Percentiles rank a stretch among this genome's conserved stretches.
Evolutionary conservation across 768 basidiomycete genomes (phyloP).

Genomic region (Hysterangium stoloniferum): DNA sequence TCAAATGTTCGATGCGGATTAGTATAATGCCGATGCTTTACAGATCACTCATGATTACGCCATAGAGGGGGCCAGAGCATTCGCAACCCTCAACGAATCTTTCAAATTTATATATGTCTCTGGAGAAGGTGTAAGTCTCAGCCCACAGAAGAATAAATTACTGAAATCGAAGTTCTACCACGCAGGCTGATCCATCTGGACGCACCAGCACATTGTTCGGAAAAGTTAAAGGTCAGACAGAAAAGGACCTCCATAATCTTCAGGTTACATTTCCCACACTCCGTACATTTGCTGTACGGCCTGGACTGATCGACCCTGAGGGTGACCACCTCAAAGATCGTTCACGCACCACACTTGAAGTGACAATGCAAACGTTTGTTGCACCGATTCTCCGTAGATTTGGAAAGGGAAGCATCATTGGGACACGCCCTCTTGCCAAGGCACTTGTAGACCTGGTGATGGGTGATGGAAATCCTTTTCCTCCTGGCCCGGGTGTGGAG

Average conservation of each 20-base stretch:
- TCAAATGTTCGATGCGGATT: background rate
- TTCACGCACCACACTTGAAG: constrained; percentile 1
- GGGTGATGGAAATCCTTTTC: constrained; percentile 20
- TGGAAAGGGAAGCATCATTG: constrained; percentile 14
- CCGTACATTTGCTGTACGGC: background rate
- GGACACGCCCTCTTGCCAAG: constrained; percentile 17
- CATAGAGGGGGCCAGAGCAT: constrained; percentile 20
- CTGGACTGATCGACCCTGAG: background rate
- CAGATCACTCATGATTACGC: constrained; percentile 23
- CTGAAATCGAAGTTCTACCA: background rate
- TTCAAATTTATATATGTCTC: constrained; percentile 23
- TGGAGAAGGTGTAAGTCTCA: constrained; percentile 10
- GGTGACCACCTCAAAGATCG: background rate
- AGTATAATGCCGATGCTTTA: constrained; percentile 19
- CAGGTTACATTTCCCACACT: background rate
- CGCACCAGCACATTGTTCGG: constrained; percentile 17
- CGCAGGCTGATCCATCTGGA: constrained; percentile 20
- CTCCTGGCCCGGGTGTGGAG: constrained; percentile 18
- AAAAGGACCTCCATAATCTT: constrained; percentile 16
- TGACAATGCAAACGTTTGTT: background rate
- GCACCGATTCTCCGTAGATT: constrained; percentile 5
- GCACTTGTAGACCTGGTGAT: constrained; percentile 19
- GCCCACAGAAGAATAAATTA: background rate
- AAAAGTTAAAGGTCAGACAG: constrained; percentile 21
- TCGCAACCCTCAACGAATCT: constrained; percentile 1